phyloP scores from a whole-genome alignment of 306 rosid species.

The Rosa chinensis region DNA sequence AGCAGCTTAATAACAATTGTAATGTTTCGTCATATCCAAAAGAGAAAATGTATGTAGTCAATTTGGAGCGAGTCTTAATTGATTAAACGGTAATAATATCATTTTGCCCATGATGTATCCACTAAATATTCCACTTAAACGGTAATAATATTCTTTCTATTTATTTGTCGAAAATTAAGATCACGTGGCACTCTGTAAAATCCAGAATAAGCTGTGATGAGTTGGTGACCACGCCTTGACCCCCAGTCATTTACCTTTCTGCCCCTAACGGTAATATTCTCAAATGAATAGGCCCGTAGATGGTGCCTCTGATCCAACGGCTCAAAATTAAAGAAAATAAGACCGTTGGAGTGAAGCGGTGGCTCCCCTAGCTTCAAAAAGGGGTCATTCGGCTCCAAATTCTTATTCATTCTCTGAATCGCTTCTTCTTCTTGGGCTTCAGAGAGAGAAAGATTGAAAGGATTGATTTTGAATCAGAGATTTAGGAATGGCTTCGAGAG shows the following conservation, averaged over 20 bases:
- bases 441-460: conserved; percentile 5
- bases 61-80: not conserved
- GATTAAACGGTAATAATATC: not conserved
- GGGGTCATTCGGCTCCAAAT: conserved; percentile 19
- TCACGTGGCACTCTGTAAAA: not conserved
- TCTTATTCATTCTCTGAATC: conserved; percentile 24
- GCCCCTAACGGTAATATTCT: conserved; percentile 13
- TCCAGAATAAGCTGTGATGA: not conserved
- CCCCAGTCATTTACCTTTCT: not conserved
- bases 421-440: not conserved
- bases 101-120: not conserved
- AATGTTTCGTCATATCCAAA: no score
- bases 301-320: conserved; percentile 48
- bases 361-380: conserved; percentile 51
- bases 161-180: not conserved
- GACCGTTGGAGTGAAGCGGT: conserved; percentile 71
- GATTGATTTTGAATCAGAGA: not conserved
- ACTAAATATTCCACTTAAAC: not conserved
- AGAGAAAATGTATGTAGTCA: not conserved
- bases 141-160: not conserved
- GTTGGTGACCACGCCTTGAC: conserved; percentile 3
- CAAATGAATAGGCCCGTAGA: conserved; percentile 25
- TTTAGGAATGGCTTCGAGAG: conserved; percentile 63
- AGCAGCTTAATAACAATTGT: no score
- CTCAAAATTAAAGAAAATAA: conserved; percentile 12